Percentiles rank a stretch among this genome's conserved stretches.
phyloP scores from a whole-genome alignment of 2,329 filamentous ascomycete genomes.

The Neodidymelliopsis sp. region DNA sequence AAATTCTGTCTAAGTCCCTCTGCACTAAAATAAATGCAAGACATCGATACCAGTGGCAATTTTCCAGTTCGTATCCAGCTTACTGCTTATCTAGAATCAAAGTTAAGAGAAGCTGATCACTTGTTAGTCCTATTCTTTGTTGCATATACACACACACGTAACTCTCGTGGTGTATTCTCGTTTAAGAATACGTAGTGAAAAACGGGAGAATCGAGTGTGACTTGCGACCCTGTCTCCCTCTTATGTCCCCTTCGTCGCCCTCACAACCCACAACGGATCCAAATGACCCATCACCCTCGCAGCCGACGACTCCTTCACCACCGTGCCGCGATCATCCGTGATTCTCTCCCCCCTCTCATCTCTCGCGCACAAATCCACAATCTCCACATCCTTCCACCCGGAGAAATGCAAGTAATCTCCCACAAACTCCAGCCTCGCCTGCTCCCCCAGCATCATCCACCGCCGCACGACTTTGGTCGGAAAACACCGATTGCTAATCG shows the following conservation, averaged over 20 bases:
- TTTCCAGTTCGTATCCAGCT: no score
- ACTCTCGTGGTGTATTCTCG: no score
- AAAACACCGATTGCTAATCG: conserved; percentile 62
- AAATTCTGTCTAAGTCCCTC: no score
- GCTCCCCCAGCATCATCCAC: conserved; percentile 57
- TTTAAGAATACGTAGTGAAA: no score
- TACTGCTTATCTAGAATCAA: no score
- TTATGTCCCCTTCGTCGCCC: conserved; percentile 24
- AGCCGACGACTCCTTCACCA: conserved; percentile 16
- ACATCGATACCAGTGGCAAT: no score
- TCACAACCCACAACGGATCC: conserved; percentile 40
- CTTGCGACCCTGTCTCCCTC: no score
- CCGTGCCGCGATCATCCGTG: conserved; percentile 33
- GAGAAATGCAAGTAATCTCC: conserved; percentile 60
- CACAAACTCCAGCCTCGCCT: conserved; percentile 58
- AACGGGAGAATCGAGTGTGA: no score
- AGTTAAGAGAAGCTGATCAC: no score
- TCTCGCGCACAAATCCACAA: conserved; percentile 58
- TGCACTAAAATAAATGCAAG: no score
- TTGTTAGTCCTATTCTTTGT: no score
- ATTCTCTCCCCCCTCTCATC: conserved; percentile 33
- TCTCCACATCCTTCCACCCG: conserved; percentile 61
- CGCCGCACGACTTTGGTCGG: conserved; percentile 60
- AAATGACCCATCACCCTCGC: conserved; percentile 24
- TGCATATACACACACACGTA: no score